phyloP scores from a whole-genome alignment of 2,329 filamentous ascomycete genomes.

The Aspergillus awamori region DNA sequence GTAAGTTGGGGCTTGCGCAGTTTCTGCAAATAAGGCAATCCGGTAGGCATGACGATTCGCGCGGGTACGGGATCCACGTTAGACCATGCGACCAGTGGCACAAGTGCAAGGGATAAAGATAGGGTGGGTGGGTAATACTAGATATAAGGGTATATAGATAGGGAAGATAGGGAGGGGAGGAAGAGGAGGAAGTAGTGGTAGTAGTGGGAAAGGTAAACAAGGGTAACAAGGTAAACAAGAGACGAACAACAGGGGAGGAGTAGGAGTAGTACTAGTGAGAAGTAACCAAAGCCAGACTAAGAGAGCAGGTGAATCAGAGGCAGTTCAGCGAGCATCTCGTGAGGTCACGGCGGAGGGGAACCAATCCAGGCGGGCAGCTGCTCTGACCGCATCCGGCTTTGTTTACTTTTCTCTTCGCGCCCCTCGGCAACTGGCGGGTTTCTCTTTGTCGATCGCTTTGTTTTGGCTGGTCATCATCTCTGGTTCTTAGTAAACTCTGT shows the following conservation, averaged over 20 bases:
- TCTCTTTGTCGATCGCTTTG: too few relatives aligned
- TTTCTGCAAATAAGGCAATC: conserved; percentile 73
- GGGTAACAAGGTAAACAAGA: background rate
- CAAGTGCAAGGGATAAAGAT: conserved; percentile 8
- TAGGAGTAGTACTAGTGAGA: conserved; percentile 14
- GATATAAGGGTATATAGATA: too few relatives aligned
- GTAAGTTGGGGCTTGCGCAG: conserved; percentile 81
- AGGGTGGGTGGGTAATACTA: background rate
- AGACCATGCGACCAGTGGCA: conserved; percentile 49
- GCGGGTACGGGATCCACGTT: conserved; percentile 26
- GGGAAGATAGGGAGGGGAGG: too few relatives aligned
- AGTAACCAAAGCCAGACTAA: background rate
- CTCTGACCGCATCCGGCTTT: conserved; percentile 24
- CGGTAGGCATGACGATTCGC: conserved; percentile 60
- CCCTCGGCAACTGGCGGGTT: too few relatives aligned
- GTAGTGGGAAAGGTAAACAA: background rate
- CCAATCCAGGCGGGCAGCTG: conserved; percentile 17
- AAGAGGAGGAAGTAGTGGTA: too few relatives aligned
- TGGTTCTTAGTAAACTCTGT: too few relatives aligned
- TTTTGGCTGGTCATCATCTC: too few relatives aligned
- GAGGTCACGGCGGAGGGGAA: conserved; percentile 2
- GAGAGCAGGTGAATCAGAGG: background rate
- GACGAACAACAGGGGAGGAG: conserved; percentile 13
- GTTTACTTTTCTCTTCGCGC: conserved; percentile 20
- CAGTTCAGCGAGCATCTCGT: background rate